Evolutionary conservation across 2,329 filamentous ascomycete species (phyloP).

Genomic region (Penicillium aurantiogriseum): DNA sequence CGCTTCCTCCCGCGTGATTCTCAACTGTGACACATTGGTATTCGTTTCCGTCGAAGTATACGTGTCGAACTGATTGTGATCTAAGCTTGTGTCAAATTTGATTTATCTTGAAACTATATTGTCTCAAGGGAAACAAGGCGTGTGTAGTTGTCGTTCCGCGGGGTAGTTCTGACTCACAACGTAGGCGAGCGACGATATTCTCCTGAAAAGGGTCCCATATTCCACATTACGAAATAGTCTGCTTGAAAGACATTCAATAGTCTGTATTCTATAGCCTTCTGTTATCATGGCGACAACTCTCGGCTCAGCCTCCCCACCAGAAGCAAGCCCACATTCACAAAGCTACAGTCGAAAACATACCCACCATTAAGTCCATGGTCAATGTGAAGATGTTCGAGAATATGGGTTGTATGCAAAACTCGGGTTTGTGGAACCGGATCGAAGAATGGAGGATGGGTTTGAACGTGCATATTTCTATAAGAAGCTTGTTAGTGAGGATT

Average conservation of each 20-base stretch:
- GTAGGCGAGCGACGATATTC: neutral
- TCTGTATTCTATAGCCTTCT: neutral
- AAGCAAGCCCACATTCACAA: neutral
- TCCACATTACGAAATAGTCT: too few relatives aligned
- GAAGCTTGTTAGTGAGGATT: neutral
- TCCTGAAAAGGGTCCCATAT: too few relatives aligned
- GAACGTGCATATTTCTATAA: slow-evolving; percentile 23
- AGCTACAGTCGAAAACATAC: slow-evolving; percentile 14
- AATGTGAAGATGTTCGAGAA: slow-evolving; percentile 28
- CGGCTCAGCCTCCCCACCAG: neutral
- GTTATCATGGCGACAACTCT: neutral
- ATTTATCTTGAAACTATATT: too few relatives aligned
- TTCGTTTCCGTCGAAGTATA: neutral
- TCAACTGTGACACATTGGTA: neutral
- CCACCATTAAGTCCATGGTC: slow-evolving; percentile 18
- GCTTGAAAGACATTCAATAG: neutral
- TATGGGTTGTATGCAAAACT: slow-evolving; percentile 18
- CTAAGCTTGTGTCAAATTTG: too few relatives aligned
- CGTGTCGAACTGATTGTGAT: neutral
- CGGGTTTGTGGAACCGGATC: slow-evolving; percentile 20
- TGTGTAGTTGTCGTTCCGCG: neutral
- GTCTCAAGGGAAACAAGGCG: too few relatives aligned
- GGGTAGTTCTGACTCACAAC: neutral
- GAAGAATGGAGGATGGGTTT: slow-evolving; percentile 22
- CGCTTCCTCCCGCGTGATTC: slow-evolving; percentile 8